A percentile compares a stretch with the other conserved stretches of the same genome.
Evolutionary conservation across 371 early-diverging fungal species (phyloP).

Genomic region (Apophysomyces variabilis): DNA sequence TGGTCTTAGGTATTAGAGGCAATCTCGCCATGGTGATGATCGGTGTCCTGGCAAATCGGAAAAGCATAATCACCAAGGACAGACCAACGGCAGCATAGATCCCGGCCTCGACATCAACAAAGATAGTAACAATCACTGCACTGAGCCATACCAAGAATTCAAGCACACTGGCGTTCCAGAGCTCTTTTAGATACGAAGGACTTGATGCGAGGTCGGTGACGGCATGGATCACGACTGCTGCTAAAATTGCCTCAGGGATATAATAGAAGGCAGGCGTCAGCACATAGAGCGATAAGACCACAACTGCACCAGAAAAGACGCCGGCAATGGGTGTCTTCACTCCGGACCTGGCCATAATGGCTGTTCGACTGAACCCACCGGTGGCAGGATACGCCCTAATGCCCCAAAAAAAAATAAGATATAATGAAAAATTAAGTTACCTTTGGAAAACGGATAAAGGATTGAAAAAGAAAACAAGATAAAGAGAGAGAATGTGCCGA

Average conservation of each 20-base stretch:
- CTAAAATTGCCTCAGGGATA: constrained; percentile 80
- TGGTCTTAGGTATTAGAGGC: constrained; percentile 19
- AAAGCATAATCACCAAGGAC: constrained; percentile 65
- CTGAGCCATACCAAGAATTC: constrained; percentile 54
- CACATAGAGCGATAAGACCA: constrained; percentile 76
- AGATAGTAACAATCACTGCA: constrained; percentile 66
- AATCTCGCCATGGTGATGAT: constrained; percentile 48
- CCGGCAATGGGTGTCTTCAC: constrained; percentile 84
- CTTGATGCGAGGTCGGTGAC: constrained; percentile 62
- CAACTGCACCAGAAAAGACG: constrained; percentile 72
- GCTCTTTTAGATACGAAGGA: constrained; percentile 26
- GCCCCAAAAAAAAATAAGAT: neutral
- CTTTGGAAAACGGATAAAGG: neutral
- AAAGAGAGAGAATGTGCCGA: neutral
- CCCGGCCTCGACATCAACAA: constrained; percentile 68
- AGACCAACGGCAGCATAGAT: constrained; percentile 71
- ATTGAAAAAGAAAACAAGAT: neutral
- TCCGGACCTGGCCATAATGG: constrained; percentile 81
- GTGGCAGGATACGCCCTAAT: constrained; percentile 80
- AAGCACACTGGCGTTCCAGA: constrained; percentile 46
- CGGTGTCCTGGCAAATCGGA: constrained; percentile 73
- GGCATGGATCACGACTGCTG: constrained; percentile 82
- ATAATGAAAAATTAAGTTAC: too few species aligned
- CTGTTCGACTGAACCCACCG: constrained; percentile 91
- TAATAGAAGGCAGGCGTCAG: constrained; percentile 86